phyloP scores from a whole-genome alignment of 2,329 filamentous ascomycete species.

The Colletotrichum orbiculare region DNA sequence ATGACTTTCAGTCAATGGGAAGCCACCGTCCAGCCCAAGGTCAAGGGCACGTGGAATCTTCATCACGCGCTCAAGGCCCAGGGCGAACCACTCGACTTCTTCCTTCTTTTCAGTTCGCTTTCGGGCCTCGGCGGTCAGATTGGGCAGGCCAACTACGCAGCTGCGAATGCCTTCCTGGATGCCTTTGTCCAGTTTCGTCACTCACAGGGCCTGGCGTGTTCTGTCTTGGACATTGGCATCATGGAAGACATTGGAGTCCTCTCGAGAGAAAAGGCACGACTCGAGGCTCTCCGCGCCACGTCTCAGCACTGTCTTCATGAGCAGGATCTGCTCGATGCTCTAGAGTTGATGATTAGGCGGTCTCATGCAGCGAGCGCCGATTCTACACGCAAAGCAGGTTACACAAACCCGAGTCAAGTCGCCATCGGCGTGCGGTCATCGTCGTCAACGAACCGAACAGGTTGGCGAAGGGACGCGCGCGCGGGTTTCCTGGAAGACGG shows the following conservation, averaged over 20 bases:
- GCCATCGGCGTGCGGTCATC: slow-evolving; percentile 32
- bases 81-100: slow-evolving; percentile 48
- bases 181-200: slow-evolving; percentile 51
- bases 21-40: slow-evolving; percentile 50
- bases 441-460: slow-evolving; percentile 15
- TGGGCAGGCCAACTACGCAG: slow-evolving; percentile 53
- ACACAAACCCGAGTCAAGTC: slow-evolving; percentile 37
- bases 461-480: slow-evolving; percentile 40
- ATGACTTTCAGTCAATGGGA: slow-evolving; percentile 53
- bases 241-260: slow-evolving; percentile 53
- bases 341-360: slow-evolving; percentile 28
- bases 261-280: slow-evolving; percentile 33
- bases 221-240: slow-evolving; percentile 52
- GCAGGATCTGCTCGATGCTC: slow-evolving; percentile 37
- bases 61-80: slow-evolving; percentile 43
- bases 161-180: slow-evolving; percentile 55
- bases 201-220: slow-evolving; percentile 48
- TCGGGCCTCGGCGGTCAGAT: slow-evolving; percentile 47
- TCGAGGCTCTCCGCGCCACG: slow-evolving; percentile 28
- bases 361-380: neutral
- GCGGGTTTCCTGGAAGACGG: slow-evolving; percentile 35
- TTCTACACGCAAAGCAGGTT: neutral
- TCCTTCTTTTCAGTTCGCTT: slow-evolving; percentile 50
- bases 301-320: slow-evolving; percentile 37
- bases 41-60: slow-evolving; percentile 56